A percentile compares a stretch with the other conserved stretches of the same genome.
Conservation (phyloP, 768 basidiomycete species). For the Tulasnella sp. region DNA sequence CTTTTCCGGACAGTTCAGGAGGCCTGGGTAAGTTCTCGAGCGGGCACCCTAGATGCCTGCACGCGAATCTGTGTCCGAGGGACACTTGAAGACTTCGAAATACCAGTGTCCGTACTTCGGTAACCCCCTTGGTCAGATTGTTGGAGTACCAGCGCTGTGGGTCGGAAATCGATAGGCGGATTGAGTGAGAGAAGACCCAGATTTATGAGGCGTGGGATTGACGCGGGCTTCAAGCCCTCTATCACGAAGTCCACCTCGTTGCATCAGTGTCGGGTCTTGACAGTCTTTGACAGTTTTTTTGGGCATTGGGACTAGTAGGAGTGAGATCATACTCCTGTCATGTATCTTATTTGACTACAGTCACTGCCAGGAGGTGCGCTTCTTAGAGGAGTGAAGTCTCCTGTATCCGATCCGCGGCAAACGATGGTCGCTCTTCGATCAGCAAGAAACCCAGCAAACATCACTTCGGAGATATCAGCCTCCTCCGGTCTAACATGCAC, state of each 20-base stretch:
- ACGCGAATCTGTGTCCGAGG: neutral
- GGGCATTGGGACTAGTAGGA: no score
- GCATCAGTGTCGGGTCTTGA: no score
- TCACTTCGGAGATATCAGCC: neutral
- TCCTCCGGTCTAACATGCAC: neutral
- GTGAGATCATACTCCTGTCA: no score
- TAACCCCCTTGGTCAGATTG: neutral
- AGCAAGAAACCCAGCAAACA: neutral
- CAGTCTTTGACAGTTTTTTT: no score
- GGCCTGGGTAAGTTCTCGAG: neutral
- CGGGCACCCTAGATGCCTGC: neutral
- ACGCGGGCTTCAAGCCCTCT: neutral
- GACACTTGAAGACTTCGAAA: neutral
- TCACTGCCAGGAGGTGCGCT: no score
- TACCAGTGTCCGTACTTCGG: neutral
- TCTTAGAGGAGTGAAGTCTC: no score
- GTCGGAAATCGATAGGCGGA: neutral
- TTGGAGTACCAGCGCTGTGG: neutral
- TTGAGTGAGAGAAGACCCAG: neutral
- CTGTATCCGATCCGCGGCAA: neutral
- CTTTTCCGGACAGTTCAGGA: neutral
- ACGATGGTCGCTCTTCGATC: neutral
- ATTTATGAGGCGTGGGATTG: neutral
- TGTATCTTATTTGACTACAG: no score
- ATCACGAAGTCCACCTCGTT: no score